Base-by-base conservation (phyloP, 106 monocot genomes). In the Apostasia ramifera region DNA sequence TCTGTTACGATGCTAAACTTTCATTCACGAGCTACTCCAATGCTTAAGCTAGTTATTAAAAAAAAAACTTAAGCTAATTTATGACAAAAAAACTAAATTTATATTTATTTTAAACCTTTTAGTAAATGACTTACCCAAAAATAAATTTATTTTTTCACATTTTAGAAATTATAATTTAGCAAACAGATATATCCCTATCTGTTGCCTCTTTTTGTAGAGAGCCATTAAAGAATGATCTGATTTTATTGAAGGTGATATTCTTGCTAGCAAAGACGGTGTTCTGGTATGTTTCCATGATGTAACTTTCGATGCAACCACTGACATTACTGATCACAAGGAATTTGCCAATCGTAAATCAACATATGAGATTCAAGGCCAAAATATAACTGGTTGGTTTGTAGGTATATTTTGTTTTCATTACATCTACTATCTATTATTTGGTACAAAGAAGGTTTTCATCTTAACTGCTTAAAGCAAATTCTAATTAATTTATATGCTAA, bases 201-300 rank as follows among this genome's bases (percentile, higher is more conserved):
- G 53, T 13, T 4, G 45, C 45, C 15, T 5, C 40, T 63, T 75
- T 2, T 79, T 71, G 44, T 69, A 87, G 87, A 86, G 90, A 74
- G 92, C 95, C 14, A 97, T 97, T 57, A 84, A 89, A 75, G 92
- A 97, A 77, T 89, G 95, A 38, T 81, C 92, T 7, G 92, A 97
- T 63, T 97, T 97, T 70, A 97, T 97, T 67, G 95, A 92, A 66
- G 83, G 86, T 43, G 95, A 97, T 66, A 92, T 97, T 47, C 84
- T 92, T 76, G 83, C 92, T 9, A 86, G 59, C 26, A 97, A 92
- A 76, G 95, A 97, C 64, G 92, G 95, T 40, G 41, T 53, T 8
- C 81, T 97, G 10, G 81, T 97, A 66, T 97, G 95, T 68, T 97
- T 97, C 54, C 92, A 92, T 85, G 95, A 97, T 78, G 86, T 89